A percentile compares a stretch with the other conserved stretches of the same genome.
phyloP scores from a whole-genome alignment of 2,329 filamentous ascomycete genomes.

The Fusarium marasasianum region DNA sequence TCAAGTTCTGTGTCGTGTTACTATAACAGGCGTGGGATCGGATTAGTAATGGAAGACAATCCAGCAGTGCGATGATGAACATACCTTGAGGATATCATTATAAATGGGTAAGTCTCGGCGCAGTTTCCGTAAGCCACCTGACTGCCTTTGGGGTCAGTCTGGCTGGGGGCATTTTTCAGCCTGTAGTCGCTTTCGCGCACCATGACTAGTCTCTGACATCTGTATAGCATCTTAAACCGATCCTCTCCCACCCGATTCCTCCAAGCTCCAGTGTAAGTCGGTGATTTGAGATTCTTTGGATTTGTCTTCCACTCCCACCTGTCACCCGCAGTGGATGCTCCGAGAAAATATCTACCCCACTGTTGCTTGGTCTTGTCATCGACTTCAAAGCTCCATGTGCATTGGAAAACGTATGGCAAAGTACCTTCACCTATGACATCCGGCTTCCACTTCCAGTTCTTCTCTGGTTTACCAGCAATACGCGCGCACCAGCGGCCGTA shows the following conservation, averaged over 20 bases:
- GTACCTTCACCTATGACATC: neutral
- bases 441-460: neutral
- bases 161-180: neutral
- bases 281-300: neutral
- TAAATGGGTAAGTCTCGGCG: neutral
- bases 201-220: neutral
- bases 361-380: neutral
- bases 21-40: neutral
- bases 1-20: neutral
- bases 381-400: neutral
- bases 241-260: neutral
- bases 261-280: neutral
- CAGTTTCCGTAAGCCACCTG: neutral
- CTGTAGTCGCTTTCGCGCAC: neutral
- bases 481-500: neutral
- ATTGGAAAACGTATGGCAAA: neutral
- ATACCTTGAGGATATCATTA: neutral
- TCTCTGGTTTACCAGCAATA: neutral
- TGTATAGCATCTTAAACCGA: neutral
- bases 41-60: neutral
- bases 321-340: neutral
- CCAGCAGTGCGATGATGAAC: rapidly evolving
- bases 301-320: neutral
- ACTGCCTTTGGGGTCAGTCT: neutral
- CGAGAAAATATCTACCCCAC: neutral